Evolutionary conservation across 108 stramenopile species (phyloP), one percentile per base, ranked within the genome.

Genomic region (Bacterosira constricta): DNA sequence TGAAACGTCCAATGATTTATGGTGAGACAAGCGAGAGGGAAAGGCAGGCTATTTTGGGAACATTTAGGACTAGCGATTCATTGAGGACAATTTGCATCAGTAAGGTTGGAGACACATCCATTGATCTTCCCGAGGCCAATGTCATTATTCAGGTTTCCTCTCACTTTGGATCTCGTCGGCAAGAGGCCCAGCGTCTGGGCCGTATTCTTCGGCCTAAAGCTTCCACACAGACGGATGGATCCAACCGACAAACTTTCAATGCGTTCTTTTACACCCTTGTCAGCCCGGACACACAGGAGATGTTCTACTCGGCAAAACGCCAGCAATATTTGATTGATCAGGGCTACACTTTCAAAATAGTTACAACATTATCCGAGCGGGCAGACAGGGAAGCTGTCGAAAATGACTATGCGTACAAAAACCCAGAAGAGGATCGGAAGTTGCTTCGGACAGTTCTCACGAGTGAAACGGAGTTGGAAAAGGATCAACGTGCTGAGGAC

Each of bases 341-440:
- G 79, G 99, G 99, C 29, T 99, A 99, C 75, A 98, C 99, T n/a
- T 99, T 97, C 92, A 99, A 99, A 83, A 97, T 99, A 49, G 89
- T 96, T 20, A 95, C 92, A n/a, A 93, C 94, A 45, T 80, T 98
- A 3, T 83, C 80, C 26, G 92, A 91, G 52, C 69, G 72, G 42
- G 94, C 94, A 6, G 81, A 91, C 17, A 78, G 79, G 52, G 86
- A 88, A 68, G 93, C 93, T 0, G 52, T 76, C 15, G 77, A 80
- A 58, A 66, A 88, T 37, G 67, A 71, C n/a, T 94, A 89, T 51
- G 81, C 82, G 18, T 94, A 86, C 71, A 77, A 84, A 45, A 94
- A 81, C 20, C 82, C 93, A 10, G 88, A 91, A 50, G 76, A 94
- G 26, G 93, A 94, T 58, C 73, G 85, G 2, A 67, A 84, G 23